Evolutionary conservation across 2,329 filamentous ascomycete genomes (phyloP).

Genomic region (Fusarium siculi): DNA sequence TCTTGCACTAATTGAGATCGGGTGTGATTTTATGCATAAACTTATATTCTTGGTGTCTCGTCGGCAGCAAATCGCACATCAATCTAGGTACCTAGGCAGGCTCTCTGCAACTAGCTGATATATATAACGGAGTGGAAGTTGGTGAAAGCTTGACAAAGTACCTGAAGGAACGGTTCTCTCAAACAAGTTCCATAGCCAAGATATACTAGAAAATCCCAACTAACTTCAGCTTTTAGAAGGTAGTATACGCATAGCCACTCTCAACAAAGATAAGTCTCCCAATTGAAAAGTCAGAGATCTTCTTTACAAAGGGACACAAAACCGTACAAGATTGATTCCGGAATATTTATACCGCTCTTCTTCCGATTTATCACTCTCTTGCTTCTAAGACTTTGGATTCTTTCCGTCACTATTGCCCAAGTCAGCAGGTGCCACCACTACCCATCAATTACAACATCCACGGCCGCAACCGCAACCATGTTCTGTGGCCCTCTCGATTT

Average conservation of each 20-base stretch:
- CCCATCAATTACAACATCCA: neutral
- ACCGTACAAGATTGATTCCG: neutral
- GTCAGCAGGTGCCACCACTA: neutral
- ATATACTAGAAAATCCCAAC: neutral
- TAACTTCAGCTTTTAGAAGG: neutral
- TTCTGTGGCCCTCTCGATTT: neutral
- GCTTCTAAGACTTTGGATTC: neutral
- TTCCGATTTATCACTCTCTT: neutral
- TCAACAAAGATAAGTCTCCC: neutral
- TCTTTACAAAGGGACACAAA: neutral
- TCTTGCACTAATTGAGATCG: too few relatives aligned
- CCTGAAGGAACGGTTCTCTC: neutral
- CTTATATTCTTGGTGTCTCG: neutral
- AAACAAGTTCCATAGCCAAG: neutral
- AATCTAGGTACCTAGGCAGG: neutral
- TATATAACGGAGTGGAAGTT: neutral
- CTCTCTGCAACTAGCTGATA: neutral
- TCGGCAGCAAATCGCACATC: neutral
- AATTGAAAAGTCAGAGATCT: neutral
- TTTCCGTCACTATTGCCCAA: neutral
- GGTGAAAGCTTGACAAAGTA: neutral
- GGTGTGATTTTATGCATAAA: neutral
- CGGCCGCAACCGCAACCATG: neutral
- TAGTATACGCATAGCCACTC: neutral
- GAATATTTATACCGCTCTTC: neutral